phyloP scores from a whole-genome alignment of 2,329 filamentous ascomycete species.

The Ophiocordyceps robertsii region DNA sequence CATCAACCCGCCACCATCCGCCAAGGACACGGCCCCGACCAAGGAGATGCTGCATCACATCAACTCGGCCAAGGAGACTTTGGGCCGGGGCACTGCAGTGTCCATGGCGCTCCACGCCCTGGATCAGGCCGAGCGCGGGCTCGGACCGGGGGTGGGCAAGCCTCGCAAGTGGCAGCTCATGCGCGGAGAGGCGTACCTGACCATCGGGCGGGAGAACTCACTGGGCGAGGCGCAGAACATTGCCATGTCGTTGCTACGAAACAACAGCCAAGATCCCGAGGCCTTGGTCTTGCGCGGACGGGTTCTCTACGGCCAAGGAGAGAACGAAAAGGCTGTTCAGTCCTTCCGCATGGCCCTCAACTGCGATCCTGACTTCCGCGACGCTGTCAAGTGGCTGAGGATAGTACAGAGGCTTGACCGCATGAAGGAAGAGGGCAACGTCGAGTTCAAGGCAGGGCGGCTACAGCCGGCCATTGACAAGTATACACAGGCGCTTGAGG shows the following conservation, averaged over 20 bases:
- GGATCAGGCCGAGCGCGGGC: conserved; percentile 72
- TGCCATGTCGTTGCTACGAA: conserved; percentile 72
- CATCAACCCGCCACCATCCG: conserved; percentile 67
- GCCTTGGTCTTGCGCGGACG: conserved; percentile 81
- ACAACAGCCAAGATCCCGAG: conserved; percentile 86
- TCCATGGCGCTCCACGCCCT: conserved; percentile 89
- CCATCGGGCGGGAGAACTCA: conserved; percentile 82
- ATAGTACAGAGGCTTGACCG: conserved; percentile 85
- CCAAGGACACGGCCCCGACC: conserved; percentile 75
- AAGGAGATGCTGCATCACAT: conserved; percentile 77
- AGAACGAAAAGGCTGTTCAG: conserved; percentile 88
- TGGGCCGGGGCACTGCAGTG: conserved; percentile 62
- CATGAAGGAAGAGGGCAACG: conserved; percentile 89
- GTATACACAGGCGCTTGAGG: conserved; percentile 68
- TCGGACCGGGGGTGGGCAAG: conserved; percentile 62
- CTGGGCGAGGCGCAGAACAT: conserved; percentile 87
- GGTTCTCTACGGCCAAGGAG: conserved; percentile 78
- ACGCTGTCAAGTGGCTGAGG: conserved; percentile 77
- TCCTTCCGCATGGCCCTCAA: conserved; percentile 82
- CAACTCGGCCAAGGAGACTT: conserved; percentile 61
- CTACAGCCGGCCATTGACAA: conserved; percentile 72
- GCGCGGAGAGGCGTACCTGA: conserved; percentile 81
- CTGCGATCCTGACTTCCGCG: conserved; percentile 83
- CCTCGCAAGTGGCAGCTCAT: conserved; percentile 91
- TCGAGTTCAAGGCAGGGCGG: conserved; percentile 72